Evolutionary conservation across 1,139 yeast genomes (phyloP).

Genomic region (Debaryomyces psychrophilus): DNA sequence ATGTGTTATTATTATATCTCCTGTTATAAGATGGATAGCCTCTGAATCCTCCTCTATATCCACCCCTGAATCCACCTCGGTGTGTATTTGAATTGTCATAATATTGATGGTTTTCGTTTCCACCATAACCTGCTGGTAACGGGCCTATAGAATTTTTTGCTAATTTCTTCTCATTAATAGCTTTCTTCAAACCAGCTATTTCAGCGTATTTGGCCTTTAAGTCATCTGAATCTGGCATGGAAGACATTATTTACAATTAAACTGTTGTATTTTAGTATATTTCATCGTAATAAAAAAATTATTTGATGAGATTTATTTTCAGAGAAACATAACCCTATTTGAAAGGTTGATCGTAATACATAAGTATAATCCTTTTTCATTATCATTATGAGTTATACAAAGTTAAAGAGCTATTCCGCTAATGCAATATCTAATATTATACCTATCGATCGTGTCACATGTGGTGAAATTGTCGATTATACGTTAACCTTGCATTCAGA

Average conservation of each 20-base stretch:
- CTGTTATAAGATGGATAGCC: constrained; percentile 8
- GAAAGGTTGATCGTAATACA: background rate
- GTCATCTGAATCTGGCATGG: constrained; percentile 22
- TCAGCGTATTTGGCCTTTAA: constrained; percentile 36
- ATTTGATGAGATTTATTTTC: background rate
- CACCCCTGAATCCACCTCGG: constrained; percentile 15
- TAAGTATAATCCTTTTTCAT: background rate
- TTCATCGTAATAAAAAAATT: background rate
- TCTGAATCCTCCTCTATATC: constrained; percentile 11
- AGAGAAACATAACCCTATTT: background rate
- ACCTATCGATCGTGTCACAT: constrained; percentile 43
- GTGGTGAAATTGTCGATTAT: constrained; percentile 49
- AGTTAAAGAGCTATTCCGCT: constrained; percentile 29
- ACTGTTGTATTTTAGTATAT: background rate
- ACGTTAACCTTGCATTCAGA: constrained; percentile 46
- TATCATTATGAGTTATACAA: constrained; percentile 9
- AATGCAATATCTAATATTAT: constrained; percentile 41
- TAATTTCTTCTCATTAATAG: constrained; percentile 26
- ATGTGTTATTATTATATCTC: constrained; percentile 11
- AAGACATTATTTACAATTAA: constrained; percentile 9
- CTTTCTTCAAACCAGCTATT: constrained; percentile 35
- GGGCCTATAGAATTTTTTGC: constrained; percentile 7
- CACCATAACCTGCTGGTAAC: constrained; percentile 5
- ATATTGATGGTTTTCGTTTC: background rate
- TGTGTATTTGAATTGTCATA: background rate